Percentiles rank a stretch among this genome's conserved stretches.
Evolutionary conservation across 2,329 filamentous ascomycete species (phyloP).

Genomic region (Scedosporium boydii): DNA sequence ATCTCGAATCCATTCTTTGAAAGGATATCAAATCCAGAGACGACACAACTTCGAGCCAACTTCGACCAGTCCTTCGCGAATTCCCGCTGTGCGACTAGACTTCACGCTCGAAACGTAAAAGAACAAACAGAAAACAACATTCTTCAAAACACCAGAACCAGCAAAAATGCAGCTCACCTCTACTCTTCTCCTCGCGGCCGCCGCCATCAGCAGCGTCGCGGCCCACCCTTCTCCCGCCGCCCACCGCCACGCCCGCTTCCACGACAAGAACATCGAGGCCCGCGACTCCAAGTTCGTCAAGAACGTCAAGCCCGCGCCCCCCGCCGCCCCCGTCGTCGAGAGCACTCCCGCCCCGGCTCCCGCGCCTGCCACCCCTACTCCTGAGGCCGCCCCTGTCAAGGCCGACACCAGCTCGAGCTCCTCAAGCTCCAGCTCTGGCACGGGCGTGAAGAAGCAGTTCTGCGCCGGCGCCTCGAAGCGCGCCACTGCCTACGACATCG

Average conservation of each 20-base stretch:
- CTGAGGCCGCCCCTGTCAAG: constrained; percentile 1
- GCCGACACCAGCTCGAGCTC: too few relatives aligned
- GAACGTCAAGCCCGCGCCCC: background rate
- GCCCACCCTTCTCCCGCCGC: constrained; percentile 29
- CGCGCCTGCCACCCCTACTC: constrained; percentile 10
- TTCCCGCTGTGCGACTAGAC: too few relatives aligned
- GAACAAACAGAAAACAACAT: background rate
- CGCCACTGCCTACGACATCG: constrained; percentile 34
- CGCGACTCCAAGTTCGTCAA: constrained; percentile 4
- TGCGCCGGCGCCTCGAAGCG: constrained; percentile 30
- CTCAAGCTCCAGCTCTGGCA: constrained; percentile 2
- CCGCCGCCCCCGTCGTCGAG: background rate
- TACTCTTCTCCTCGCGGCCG: constrained; percentile 25
- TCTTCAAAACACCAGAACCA: background rate
- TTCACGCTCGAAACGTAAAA: too few relatives aligned
- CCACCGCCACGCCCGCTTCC: constrained; percentile 23
- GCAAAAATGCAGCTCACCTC: constrained; percentile 33
- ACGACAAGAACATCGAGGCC: constrained; percentile 18
- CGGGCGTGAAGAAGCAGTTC: constrained; percentile 14
- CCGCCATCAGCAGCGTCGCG: constrained; percentile 28
- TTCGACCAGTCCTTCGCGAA: too few relatives aligned
- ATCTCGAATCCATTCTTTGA: background rate
- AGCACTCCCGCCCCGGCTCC: background rate
- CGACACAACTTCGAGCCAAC: too few relatives aligned
- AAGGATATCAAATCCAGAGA: too few relatives aligned